Evolutionary conservation across 2,329 filamentous ascomycete species (phyloP).

Genomic region (Aureobasidium sp.): DNA sequence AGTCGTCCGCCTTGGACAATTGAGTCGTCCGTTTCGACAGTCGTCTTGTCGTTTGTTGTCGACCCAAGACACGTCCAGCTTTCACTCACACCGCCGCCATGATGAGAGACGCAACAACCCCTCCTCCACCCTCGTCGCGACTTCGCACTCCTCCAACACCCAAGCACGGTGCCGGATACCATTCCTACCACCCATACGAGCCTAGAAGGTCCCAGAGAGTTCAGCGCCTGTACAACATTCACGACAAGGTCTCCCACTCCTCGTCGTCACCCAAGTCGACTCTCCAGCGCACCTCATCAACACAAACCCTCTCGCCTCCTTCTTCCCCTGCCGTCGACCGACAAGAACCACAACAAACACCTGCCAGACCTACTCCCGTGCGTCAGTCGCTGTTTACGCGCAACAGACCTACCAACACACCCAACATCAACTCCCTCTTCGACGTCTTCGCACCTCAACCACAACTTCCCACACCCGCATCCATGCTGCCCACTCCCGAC

Average conservation of each 20-base stretch:
- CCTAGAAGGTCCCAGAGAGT: slow-evolving; percentile 62
- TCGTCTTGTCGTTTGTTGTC: background rate
- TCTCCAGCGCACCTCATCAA: slow-evolving; percentile 34
- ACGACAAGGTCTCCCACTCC: background rate
- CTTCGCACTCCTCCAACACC: slow-evolving; percentile 62
- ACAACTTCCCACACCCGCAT: background rate
- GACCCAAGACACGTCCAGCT: background rate
- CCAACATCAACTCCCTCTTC: background rate
- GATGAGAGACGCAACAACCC: slow-evolving; percentile 24
- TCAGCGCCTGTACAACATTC: background rate
- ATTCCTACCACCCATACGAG: slow-evolving; percentile 65
- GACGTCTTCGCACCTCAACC: slow-evolving; percentile 8
- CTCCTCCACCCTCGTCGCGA: slow-evolving; percentile 57
- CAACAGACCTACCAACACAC: background rate
- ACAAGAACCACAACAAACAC: background rate
- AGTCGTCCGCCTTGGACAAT: background rate
- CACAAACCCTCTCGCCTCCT: slow-evolving; percentile 34
- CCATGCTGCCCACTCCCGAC: slow-evolving; percentile 66
- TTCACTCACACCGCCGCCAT: background rate
- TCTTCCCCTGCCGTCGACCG: slow-evolving; percentile 25
- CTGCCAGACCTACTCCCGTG: slow-evolving; percentile 4
- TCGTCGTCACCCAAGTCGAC: slow-evolving; percentile 14
- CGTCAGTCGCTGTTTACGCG: slow-evolving; percentile 6
- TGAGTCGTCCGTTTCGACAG: background rate
- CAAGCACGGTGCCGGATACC: slow-evolving; percentile 53